Evolutionary conservation across 2,329 filamentous ascomycete genomes (phyloP).

Genomic region (Paracamarosporium sp.): DNA sequence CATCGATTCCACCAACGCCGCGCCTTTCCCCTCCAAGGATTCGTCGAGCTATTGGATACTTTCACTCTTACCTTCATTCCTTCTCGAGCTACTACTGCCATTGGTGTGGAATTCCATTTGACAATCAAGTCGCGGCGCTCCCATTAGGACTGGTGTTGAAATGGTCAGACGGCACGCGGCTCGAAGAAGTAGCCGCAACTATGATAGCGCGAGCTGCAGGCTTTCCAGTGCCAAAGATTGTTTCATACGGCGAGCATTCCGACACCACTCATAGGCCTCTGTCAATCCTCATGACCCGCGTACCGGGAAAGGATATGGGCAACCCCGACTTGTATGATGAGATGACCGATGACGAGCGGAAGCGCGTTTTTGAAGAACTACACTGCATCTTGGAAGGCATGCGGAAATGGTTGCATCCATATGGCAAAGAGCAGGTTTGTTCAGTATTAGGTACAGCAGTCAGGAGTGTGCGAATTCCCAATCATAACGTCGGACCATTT

Average conservation of each 20-base stretch:
- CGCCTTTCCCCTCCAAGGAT: constrained; percentile 11
- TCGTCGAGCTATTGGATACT: constrained; percentile 12
- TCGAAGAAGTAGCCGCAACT: constrained; percentile 25
- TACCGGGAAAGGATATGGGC: constrained; percentile 43
- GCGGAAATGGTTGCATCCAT: constrained; percentile 42
- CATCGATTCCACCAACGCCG: constrained; percentile 15
- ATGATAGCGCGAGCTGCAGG: constrained; percentile 18
- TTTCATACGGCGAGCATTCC: constrained; percentile 24
- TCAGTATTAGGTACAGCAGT: constrained; percentile 40
- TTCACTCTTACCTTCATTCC: constrained; percentile 11
- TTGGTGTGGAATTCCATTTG: constrained; percentile 21
- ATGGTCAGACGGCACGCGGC: constrained; percentile 25
- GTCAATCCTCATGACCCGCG: constrained; percentile 44
- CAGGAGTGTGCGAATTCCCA: constrained; percentile 40
- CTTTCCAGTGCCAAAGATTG: constrained; percentile 25
- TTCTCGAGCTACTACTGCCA: constrained; percentile 17
- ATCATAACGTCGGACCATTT: constrained; percentile 41
- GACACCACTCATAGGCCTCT: constrained; percentile 17
- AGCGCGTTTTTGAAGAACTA: constrained; percentile 44
- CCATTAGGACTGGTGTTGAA: constrained; percentile 26
- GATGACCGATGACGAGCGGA: constrained; percentile 35
- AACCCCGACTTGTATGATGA: constrained; percentile 30
- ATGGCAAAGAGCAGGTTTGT: constrained; percentile 28
- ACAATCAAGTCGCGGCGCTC: constrained; percentile 18
- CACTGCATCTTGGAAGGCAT: constrained; percentile 43